Base-by-base conservation (phyloP, 768 basidiomycete species). In the Phaffia tasmanica region DNA sequence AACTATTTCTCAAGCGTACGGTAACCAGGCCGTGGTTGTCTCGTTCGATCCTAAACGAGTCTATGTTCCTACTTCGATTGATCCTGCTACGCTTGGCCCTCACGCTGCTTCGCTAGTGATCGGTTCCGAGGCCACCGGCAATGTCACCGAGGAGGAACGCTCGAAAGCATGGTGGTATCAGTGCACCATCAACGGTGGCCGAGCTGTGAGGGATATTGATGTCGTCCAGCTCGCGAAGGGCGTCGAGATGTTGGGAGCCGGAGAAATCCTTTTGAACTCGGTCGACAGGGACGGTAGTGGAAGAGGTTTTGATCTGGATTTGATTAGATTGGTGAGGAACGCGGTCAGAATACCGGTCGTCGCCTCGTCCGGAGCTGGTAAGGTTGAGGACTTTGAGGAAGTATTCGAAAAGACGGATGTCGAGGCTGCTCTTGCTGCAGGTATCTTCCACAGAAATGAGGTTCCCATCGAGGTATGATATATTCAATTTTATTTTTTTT, bases 91-190 rank as follows among this genome's bases (percentile, higher is more conserved):
- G 74, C 79, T 83, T 50, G 88, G 87, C 2, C 84, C 85, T 11
- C 84, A 85, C 77, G 80, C 75, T 70, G 76, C 79, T 32, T 75
- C 72, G 53, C 65, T 77, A 42, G 70, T 75, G 29, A 64, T 72
- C 51, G 75, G 77, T 21, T 70, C 74, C 51, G 59, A 69, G 46
- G 67, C 67, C 1, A 57, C 35, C 7, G 62, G 62, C 15, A 63
- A 63, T 47, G 63, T 69, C 7, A 68, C 74, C 48, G 82, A 82
- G 72, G 78, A 79, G 65, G 87, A 87, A 70, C 78, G 81, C 62
- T 85, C 83, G 53, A 85, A 83, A 73, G 86, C 84, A 53, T 98
- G 95, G 92, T 98, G 94, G 95, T 99, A 99, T 77, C 91, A 93
- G 75, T 98, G 95, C 76, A 98, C 95, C 15, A 88, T 97, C 57